Base-by-base conservation (phyloP, 352 stramenopile genomes). In the Pseudoperonospora humuli region DNA sequence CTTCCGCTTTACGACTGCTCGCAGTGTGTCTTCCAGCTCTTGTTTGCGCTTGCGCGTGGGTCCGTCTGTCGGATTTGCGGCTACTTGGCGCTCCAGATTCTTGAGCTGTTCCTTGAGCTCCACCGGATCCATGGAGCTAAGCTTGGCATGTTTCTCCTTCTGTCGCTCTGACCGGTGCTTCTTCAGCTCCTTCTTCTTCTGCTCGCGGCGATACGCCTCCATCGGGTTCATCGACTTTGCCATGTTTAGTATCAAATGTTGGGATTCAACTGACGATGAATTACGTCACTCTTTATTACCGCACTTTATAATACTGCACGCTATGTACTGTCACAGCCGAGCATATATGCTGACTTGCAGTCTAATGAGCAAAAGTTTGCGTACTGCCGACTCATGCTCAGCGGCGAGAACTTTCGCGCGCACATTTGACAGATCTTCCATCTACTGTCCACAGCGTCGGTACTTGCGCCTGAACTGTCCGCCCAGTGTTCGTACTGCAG, bases 101-200 rank as follows among this genome's bases (percentile, higher is more conserved):
- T 86, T 84, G 18, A 88, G 67, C 39, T 81, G 58, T 21, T 63
- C 57, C 21, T 61, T 61, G 40, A 88, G 51, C 43, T 84, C 70
- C 5, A 70, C 56, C 3, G 62, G 32, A 45, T 88, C 62, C 47
- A 88, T 70, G n/a, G 64, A 43, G 38, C 54, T 45, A 13, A 88
- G 58, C 36, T 88, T 88, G 8, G 52, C 32, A 31, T 81, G 55
- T 38, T 86, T 86, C 9, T 72, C 61, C 36, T 70, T 70, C 40
- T 84, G 67, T 3, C 76, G 62, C 38, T 86, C 67, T n/a, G 45
- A 2, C 9, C 69, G 63, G 39, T 84, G 60, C 62, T 86, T 88
- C 60, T 88, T 88, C 24, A 85, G 65, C 56, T 88, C 76, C 69
- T 88, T 88, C 52, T 88, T 88, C 70, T 88, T 88, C 61, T 88